These are phyloP conservation scores for Fusarium agapanthi DNA, from an alignment of 2,329 filamentous ascomycete species.

Conservation along the genomic window DNA sequence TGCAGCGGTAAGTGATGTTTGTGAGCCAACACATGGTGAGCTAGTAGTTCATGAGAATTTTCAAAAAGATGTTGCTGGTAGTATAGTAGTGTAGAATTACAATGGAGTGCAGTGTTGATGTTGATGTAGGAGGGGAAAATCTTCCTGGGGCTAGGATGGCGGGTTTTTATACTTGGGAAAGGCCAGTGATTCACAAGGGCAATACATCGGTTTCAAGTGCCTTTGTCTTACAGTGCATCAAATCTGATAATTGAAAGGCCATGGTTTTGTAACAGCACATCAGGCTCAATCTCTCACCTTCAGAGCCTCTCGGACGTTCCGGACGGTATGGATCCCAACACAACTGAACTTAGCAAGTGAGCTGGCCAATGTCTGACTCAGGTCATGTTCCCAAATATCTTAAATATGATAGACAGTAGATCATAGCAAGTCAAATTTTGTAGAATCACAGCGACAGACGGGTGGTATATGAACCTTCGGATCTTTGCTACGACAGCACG, in stretches of 20 bases:
- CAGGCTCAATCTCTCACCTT: too few relatives aligned
- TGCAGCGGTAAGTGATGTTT: neutral
- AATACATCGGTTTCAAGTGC: fast-evolving
- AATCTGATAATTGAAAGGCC: fast-evolving
- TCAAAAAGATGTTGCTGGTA: too few relatives aligned
- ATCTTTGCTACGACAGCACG: neutral
- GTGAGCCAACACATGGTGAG: neutral
- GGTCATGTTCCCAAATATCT: too few relatives aligned
- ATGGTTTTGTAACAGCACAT: too few relatives aligned
- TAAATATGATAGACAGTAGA: fast-evolving
- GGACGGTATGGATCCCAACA: too few relatives aligned
- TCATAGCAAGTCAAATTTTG: fast-evolving
- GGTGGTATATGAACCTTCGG: fast-evolving
- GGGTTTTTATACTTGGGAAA: neutral
- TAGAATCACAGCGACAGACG: neutral
- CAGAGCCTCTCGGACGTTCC: neutral
- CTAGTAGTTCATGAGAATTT: too few relatives aligned
- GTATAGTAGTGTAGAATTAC: neutral
- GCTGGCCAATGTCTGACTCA: neutral
- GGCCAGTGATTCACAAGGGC: neutral
- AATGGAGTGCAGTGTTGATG: neutral
- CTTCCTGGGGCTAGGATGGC: neutral
- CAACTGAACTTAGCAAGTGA: neutral
- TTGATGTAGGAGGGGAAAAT: too few relatives aligned
- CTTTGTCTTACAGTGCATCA: fast-evolving